A percentile compares a stretch with the other conserved stretches of the same genome.
phyloP scores from a whole-genome alignment of 1,284 basidiomycete genomes.

The Rugiboletus extremiorientalis region DNA sequence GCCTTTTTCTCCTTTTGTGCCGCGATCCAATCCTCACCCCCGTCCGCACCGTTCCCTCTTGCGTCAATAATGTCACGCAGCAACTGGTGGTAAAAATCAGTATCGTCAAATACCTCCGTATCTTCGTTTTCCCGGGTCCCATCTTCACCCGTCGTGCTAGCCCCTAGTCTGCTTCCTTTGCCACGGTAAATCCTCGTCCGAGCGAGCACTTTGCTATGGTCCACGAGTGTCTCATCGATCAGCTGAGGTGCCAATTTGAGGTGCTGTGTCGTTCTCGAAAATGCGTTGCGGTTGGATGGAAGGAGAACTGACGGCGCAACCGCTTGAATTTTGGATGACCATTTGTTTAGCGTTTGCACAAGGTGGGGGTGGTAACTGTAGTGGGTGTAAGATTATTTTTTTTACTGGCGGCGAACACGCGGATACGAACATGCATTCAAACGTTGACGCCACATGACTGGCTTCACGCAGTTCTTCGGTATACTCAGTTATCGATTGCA shows the following conservation, averaged over 20 bases:
- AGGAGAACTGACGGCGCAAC: constrained; percentile 78
- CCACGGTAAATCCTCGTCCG: constrained; percentile 56
- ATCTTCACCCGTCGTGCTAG: constrained; percentile 21
- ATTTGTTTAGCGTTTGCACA: constrained; percentile 80
- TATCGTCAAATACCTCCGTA: constrained; percentile 77
- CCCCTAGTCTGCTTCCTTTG: constrained; percentile 45
- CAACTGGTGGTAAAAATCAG: constrained; percentile 88
- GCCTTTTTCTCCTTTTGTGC: constrained; percentile 66
- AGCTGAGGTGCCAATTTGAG: constrained; percentile 65
- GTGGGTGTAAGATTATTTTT: constrained; percentile 9
- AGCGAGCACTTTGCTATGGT: constrained; percentile 54
- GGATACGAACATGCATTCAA: constrained; percentile 57
- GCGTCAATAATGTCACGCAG: constrained; percentile 86
- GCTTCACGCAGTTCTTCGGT: constrained; percentile 43
- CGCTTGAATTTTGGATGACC: constrained; percentile 92
- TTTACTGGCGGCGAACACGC: not conserved
- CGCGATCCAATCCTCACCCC: constrained; percentile 60
- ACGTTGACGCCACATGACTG: constrained; percentile 42
- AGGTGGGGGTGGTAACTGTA: constrained; percentile 65
- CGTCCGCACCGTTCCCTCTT: constrained; percentile 45
- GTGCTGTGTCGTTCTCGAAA: constrained; percentile 51
- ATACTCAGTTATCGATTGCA: constrained; percentile 5
- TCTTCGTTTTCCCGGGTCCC: constrained; percentile 40
- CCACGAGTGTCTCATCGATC: constrained; percentile 66
- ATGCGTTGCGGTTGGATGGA: constrained; percentile 65